Evolutionary conservation across 2,329 filamentous ascomycete species (phyloP), one percentile per base, ranked within the genome.

Genomic region (Colletotrichum liaoningense): DNA sequence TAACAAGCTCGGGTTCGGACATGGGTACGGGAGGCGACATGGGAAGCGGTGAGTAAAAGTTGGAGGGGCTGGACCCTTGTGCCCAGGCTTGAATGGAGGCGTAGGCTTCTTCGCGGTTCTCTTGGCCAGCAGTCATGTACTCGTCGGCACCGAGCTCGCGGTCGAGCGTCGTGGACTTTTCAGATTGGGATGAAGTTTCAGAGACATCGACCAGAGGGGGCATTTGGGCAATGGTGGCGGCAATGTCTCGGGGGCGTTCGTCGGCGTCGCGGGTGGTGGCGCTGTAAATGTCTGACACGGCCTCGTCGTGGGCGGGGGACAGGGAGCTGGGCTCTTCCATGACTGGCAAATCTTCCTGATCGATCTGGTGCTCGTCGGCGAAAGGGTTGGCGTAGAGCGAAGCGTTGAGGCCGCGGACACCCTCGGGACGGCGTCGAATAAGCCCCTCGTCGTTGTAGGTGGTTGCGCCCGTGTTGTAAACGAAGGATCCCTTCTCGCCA

Each of bases 41-140:
- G 14, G 89, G 89, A 26, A 91, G 85, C 5, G 90, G 89, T 6
- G 90, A 91, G 83, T 91, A 92, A 77, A 92, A 91, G 68, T 74
- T 72, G 77, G 86, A 85, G 11, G 83, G 81, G 77, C 83, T 83
- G 5, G 87, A 88, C 71, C 86, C 83, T 76, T 90, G 86, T 1
- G 90, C 90, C 90, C 91, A 92, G 0, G 90, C 91, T 78, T 92
- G 89, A 76, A 92, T 92, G 1, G 89, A 90, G 58, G 88, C 87
- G 77, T 88, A 92, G 1, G 88, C 86, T 16, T 88, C 85, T 16
- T 83, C 79, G 24, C 80, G 80, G 68, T 86, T 82, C 3, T 86
- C 83, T 76, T 88, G 84, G 55, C 86, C 85, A 9, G 88, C 86
- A 0, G 88, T 88, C 83, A 88, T 86, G 80, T 84, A 89, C 76